Evolutionary conservation across 2,329 filamentous ascomycete genomes (phyloP), one percentile per base, ranked within the genome.

Genomic region (Sclerotinia sclerotiorum): DNA sequence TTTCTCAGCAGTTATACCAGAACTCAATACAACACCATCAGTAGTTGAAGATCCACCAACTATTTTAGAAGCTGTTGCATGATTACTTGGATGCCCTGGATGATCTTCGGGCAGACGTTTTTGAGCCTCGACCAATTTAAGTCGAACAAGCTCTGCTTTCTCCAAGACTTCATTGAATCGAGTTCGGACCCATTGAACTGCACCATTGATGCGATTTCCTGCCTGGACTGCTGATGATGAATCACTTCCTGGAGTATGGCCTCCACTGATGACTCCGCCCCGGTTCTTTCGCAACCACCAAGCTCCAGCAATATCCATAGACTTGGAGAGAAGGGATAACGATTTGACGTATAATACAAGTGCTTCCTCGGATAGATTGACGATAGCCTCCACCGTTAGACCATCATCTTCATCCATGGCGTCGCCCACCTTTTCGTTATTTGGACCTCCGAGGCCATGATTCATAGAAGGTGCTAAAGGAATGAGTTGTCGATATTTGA

Each of bases 131-230:
- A 93, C 84, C 61, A 99, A 84, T 78, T 94, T 96, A 58, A 94
- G 83, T 58, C 93, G 91, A n/a, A 97, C 93, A 72, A 97, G 86
- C 76, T 98, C 94, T 0, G 94, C 94, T 81, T 99, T 99, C 80
- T 97, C 94, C 70, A 98, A 82, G 51, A 97, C 95, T 78, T 98
- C 95, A 77, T 99, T 99, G 84, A 99, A 99, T 6, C 94, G 91
- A 73, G 85, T 87, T 46, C 95, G 91, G 67, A 97, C 90, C 95
- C 94, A 99, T 78, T 97, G 94, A 0, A 99, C 95, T 11, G 96
- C 93, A 52, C 90, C 91, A 76, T 97, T 97, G 79, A 99, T 93
- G 61, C 93, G 88, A 52, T 79, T 81, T n/a, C 81, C 77, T 39
- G 82, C 80, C n/a, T 78, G 77, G 42, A 78, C 72, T 61, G 78